Evolutionary conservation across 495 filamentous ascomycete genomes (phyloP).

Genomic region (Hyaloscypha variabilis): DNA sequence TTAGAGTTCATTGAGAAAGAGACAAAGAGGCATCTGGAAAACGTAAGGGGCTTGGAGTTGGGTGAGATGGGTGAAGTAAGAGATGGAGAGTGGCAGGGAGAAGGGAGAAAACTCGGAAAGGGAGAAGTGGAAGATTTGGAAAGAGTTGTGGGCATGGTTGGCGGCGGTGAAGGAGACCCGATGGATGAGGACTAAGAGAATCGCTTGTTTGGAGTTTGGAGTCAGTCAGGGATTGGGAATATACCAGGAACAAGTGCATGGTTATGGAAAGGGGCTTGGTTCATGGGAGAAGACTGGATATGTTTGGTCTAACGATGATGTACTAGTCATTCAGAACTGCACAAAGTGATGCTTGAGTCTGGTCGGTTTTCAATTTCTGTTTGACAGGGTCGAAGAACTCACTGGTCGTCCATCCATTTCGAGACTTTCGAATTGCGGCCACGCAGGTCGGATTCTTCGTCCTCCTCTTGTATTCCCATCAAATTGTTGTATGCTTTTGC

Average conservation of each 20-base stretch:
- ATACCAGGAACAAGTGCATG: neutral
- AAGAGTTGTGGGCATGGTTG: constrained; percentile 44
- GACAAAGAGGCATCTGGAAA: constrained; percentile 57
- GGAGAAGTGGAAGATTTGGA: constrained; percentile 58
- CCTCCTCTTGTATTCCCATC: neutral
- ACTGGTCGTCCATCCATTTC: neutral
- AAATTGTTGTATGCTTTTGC: constrained; percentile 1
- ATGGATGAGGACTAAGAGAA: constrained; percentile 24
- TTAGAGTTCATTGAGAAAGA: constrained; percentile 78
- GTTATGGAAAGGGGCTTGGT: neutral
- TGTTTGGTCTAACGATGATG: neutral
- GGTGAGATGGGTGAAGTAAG: constrained; percentile 56
- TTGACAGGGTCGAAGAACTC: too few species aligned
- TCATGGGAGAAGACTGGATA: neutral
- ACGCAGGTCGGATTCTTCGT: neutral
- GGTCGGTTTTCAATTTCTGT: too few species aligned
- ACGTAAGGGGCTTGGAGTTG: constrained; percentile 55
- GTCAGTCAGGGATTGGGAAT: constrained; percentile 4
- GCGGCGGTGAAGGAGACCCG: constrained; percentile 29
- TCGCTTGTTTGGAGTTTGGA: constrained; percentile 11
- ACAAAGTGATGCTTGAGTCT: too few species aligned
- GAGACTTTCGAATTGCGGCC: neutral
- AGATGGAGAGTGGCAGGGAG: constrained; percentile 58
- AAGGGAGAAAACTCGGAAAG: constrained; percentile 40
- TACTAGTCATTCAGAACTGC: too few species aligned